Evolutionary conservation across 305 asterid genomes (phyloP), one percentile per base, ranked within the genome.

Genomic region (Fraxinus platypoda): DNA sequence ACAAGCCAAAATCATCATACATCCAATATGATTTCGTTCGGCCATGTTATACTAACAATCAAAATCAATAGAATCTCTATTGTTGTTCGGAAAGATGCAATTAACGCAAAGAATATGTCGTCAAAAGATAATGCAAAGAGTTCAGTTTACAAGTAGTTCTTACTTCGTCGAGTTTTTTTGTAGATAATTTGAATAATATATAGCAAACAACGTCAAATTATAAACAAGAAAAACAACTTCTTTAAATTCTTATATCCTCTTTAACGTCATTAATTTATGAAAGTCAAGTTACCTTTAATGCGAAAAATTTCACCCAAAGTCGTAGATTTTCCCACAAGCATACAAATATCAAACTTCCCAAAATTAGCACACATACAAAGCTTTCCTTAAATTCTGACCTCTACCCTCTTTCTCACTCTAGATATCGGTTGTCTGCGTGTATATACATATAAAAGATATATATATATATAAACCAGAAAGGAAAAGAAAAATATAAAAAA

Each of bases 401-500:
- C 46, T 54, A 41, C 15, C 15, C 49, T 41, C 15, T 70, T 37
- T 43, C 49, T 70, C 34, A 21, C 75, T 21, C 66, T 34, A 77
- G 68, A 78, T 85, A n/a, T 49, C 81, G 57, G 70, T 38, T 73
- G 83, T 74, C 78, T 73, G 70, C 4, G 49, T 41, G 49, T 41
- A 41, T 41, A 9, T 9, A 41, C 12, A 9, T 41, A 41, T 41
- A 35, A 35, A 35, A 35, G 3, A 43, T 43, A 2, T 9, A 43
- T 8, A 41, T 41, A 64, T 19, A 76, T 66, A 79, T 78, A 37
- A 66, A 49, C 46, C 25, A 80, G 31, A 88, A 78, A 52, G 41
- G 76, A 77, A 81, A 84, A 37, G 54, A 80, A 34, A 74, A 85
- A 79, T 64, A 70, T 38, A 78, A 83, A 78, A 80, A 76, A 62